phyloP scores from a whole-genome alignment of 768 basidiomycete genomes.

The Trametes elegans region DNA sequence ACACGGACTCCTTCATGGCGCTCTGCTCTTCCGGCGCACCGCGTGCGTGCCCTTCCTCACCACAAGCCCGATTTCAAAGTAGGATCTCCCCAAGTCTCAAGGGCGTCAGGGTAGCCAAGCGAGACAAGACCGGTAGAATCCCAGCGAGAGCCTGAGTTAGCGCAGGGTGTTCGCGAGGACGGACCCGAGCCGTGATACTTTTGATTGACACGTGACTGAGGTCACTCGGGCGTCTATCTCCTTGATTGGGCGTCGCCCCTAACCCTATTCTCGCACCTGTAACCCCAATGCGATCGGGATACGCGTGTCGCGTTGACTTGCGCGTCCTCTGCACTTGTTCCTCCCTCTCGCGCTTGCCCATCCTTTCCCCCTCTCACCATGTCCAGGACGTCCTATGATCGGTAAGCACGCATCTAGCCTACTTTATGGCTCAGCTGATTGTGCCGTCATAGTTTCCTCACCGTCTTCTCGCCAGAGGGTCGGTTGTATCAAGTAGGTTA shows the following conservation, averaged over 20 bases:
- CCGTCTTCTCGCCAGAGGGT: slow-evolving; percentile 96
- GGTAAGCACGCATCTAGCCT: slow-evolving; percentile 41
- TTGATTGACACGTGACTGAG: slow-evolving; percentile 4
- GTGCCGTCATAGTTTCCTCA: slow-evolving; percentile 67
- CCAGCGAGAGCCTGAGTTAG: background rate
- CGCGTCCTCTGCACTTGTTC: slow-evolving; percentile 55
- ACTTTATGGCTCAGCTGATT: background rate
- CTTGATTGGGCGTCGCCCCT: background rate
- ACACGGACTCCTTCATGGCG: slow-evolving; percentile 78
- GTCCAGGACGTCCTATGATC: slow-evolving; percentile 94
- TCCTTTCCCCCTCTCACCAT: slow-evolving; percentile 43
- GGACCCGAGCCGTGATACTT: background rate
- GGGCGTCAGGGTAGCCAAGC: too few relatives aligned
- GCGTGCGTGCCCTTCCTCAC: background rate
- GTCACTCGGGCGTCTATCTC: background rate
- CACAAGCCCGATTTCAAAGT: background rate
- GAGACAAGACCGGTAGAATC: too few relatives aligned
- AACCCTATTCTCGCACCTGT: background rate
- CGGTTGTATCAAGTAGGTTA: slow-evolving; percentile 97
- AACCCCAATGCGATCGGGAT: slow-evolving; percentile 13
- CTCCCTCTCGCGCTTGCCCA: slow-evolving; percentile 13
- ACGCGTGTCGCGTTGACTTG: slow-evolving; percentile 41
- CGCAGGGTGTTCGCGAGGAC: too few relatives aligned
- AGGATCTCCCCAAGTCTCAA: background rate
- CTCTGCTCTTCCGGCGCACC: background rate